A percentile compares a stretch with the other conserved stretches of the same genome.
Conservation (phyloP, 352 stramenopile genomes). For the Phytophthora megakarya region DNA sequence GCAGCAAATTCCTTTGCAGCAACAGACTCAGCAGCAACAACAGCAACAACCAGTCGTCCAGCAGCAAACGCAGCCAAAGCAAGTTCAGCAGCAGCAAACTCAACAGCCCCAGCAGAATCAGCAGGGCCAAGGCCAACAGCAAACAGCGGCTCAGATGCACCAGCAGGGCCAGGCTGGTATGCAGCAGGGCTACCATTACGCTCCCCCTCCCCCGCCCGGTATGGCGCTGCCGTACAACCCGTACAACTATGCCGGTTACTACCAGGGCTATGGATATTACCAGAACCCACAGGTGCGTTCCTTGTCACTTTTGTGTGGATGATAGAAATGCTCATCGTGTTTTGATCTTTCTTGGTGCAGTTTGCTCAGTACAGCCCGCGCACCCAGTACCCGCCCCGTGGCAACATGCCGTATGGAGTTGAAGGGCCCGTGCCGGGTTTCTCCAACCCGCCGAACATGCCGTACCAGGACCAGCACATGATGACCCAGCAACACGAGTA, state of each 20-base stretch:
- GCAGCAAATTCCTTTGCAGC: conserved; percentile 46
- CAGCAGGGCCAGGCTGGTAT: conserved; percentile 51
- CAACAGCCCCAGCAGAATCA: conserved; percentile 43
- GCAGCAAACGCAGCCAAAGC: conserved; percentile 55
- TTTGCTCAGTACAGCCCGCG: conserved; percentile 89
- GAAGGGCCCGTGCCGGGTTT: conserved; percentile 82
- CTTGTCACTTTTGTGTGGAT: not conserved
- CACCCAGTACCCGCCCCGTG: conserved; percentile 83
- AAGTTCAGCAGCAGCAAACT: conserved; percentile 45
- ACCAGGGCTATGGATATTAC: conserved; percentile 89
- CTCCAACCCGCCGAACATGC: conserved; percentile 77
- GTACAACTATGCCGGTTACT: conserved; percentile 88
- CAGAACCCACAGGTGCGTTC: conserved; percentile 78
- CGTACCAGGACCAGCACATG: conserved; percentile 87
- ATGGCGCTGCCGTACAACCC: conserved; percentile 90
- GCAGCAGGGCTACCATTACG: conserved; percentile 86
- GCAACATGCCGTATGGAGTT: conserved; percentile 83
- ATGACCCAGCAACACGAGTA: conserved; percentile 85
- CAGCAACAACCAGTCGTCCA: conserved; percentile 33
- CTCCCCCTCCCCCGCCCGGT: conserved; percentile 78
- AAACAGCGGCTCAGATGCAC: conserved; percentile 66
- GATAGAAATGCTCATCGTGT: conserved; percentile 5
- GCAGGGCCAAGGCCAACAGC: conserved; percentile 45
- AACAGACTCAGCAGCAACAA: conserved; percentile 42
- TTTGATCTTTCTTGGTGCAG: conserved; percentile 35